phyloP scores from a whole-genome alignment of 108 stramenopile species.

The Cyclotella baltica region DNA sequence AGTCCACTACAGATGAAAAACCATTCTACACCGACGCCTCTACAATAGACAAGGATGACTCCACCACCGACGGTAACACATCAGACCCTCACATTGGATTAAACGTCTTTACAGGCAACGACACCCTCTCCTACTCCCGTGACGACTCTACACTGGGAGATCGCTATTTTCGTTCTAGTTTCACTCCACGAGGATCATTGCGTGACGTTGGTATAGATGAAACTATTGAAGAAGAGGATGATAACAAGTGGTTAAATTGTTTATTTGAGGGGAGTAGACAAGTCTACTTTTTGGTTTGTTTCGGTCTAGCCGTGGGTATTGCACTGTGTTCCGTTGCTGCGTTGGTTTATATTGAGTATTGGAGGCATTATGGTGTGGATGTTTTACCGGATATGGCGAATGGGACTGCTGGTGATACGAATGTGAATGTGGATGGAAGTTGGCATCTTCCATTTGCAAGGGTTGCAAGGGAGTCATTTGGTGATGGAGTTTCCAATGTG shows the following conservation, averaged over 20 bases:
- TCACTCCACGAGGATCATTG: neutral
- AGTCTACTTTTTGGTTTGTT: constrained; percentile 38
- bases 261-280: neutral
- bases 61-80: constrained; percentile 8
- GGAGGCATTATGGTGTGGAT: constrained; percentile 3
- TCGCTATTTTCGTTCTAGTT: constrained; percentile 1
- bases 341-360: constrained; percentile 32
- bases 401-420: neutral
- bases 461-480: constrained; percentile 67
- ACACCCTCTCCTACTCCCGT: constrained; percentile 39
- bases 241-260: neutral
- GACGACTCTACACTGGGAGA: constrained; percentile 37
- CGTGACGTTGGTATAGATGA: neutral
- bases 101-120: constrained; percentile 17
- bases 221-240: neutral
- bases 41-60: constrained; percentile 26
- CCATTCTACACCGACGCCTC: constrained; percentile 18
- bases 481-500: constrained; percentile 69
- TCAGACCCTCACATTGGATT: constrained; percentile 33
- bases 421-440: neutral
- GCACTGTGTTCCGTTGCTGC: constrained; percentile 33
- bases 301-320: constrained; percentile 44
- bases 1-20: neutral
- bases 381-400: constrained; percentile 9
- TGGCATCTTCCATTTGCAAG: constrained; percentile 60